These are phyloP conservation scores for Penicillium sp. DNA, from an alignment of 2,329 filamentous ascomycete genomes.

Conservation along the genomic window DNA sequence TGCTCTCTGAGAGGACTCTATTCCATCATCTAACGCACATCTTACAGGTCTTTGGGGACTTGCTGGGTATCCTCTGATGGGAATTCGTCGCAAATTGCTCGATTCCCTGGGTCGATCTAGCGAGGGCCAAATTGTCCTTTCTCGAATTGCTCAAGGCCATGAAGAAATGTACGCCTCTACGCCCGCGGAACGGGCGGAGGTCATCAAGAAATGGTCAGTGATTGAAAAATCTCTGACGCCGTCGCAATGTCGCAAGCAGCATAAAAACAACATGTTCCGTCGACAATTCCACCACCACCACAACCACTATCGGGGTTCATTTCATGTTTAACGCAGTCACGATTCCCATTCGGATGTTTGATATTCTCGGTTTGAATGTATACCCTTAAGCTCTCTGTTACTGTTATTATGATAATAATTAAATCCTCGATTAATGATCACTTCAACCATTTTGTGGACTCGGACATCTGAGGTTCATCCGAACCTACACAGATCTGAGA, in stretches of 20 bases:
- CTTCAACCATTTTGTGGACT: no score
- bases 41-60: conserved; percentile 21
- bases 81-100: conserved; percentile 20
- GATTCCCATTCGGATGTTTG: no score
- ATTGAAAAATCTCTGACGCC: conserved; percentile 10
- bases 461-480: no score
- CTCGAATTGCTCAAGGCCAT: conserved; percentile 17
- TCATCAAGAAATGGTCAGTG: conserved; percentile 13
- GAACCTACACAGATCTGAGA: no score
- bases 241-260: not conserved
- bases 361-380: no score
- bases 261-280: no score
- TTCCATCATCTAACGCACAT: not conserved
- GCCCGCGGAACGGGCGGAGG: conserved; percentile 11
- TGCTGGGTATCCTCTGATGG: conserved; percentile 21
- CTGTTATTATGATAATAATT: no score
- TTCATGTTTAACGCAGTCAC: not conserved
- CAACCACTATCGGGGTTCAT: not conserved
- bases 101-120: conserved; percentile 16
- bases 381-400: no score
- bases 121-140: conserved; percentile 12
- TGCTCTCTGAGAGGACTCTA: not conserved
- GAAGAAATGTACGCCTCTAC: conserved; percentile 18
- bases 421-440: no score
- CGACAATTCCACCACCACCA: no score